A percentile compares a stretch with the other conserved stretches of the same genome.
Evolutionary conservation across 371 early-diverging fungal species (phyloP).

Genomic region (Apophysomyces elegans): DNA sequence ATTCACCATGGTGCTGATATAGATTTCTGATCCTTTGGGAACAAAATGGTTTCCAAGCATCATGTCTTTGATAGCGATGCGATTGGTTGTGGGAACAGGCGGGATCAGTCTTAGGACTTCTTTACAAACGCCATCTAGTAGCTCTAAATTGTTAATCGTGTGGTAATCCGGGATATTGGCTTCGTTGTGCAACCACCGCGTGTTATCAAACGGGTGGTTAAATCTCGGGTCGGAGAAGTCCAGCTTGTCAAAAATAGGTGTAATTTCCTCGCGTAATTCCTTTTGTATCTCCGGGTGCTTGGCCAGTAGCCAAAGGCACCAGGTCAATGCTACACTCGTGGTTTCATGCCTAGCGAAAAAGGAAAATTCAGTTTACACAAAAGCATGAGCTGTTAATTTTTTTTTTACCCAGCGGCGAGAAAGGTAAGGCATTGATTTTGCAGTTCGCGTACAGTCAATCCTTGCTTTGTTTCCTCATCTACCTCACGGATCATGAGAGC

Average conservation of each 20-base stretch:
- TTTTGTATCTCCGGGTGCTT: slow-evolving; percentile 47
- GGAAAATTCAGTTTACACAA: not conserved
- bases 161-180: slow-evolving; percentile 46
- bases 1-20: slow-evolving; percentile 45
- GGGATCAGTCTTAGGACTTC: slow-evolving; percentile 58
- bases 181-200: not conserved
- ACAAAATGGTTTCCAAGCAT: slow-evolving; percentile 40
- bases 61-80: slow-evolving; percentile 47
- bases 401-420: slow-evolving; percentile 44
- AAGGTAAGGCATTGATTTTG: slow-evolving; percentile 33
- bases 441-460: slow-evolving; percentile 31
- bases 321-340: slow-evolving; percentile 56
- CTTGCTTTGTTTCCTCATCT: slow-evolving; percentile 42
- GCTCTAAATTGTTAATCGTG: slow-evolving; percentile 43
- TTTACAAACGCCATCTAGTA: slow-evolving; percentile 57
- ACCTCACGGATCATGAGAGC: slow-evolving; percentile 35
- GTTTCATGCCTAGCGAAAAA: slow-evolving; percentile 49
- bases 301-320: slow-evolving; percentile 60
- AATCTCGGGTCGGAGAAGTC: slow-evolving; percentile 2
- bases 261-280: slow-evolving; percentile 49
- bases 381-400: not conserved
- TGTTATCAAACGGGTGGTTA: not conserved
- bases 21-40: slow-evolving; percentile 58
- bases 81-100: slow-evolving; percentile 52
- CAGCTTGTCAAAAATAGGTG: slow-evolving; percentile 15